These are phyloP conservation scores for Heterobasidion parviporum DNA, from an alignment of 1,284 basidiomycete species.

Conservation along the genomic window DNA sequence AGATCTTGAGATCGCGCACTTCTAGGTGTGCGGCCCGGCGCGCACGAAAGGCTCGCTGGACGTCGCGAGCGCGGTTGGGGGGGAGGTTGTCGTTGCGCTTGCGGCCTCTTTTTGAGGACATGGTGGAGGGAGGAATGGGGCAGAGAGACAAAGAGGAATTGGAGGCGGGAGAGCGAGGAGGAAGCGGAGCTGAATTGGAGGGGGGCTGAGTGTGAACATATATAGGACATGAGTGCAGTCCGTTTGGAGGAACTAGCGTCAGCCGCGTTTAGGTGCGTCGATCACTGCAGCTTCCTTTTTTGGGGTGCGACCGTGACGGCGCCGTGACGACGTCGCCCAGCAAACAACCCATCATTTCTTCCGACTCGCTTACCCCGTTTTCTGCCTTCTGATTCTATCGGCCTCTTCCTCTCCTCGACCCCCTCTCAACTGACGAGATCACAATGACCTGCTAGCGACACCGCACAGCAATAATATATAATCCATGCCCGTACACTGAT, in stretches of 20 bases:
- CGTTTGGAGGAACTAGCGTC: slow-evolving; percentile 5
- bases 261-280: slow-evolving; percentile 12
- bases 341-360: background rate
- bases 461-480: background rate
- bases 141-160: slow-evolving; percentile 13
- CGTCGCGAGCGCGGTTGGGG: slow-evolving; percentile 86
- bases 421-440: background rate
- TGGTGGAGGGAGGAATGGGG: slow-evolving; percentile 20
- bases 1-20: slow-evolving; percentile 31
- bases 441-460: background rate
- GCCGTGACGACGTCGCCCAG: background rate
- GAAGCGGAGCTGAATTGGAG: slow-evolving; percentile 7
- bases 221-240: background rate
- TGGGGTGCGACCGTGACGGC: background rate
- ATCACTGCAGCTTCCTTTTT: slow-evolving; percentile 3
- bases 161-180: slow-evolving; percentile 12
- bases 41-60: slow-evolving; percentile 86
- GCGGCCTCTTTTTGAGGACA: slow-evolving; percentile 83
- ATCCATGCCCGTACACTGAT: no score
- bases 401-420: background rate
- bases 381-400: background rate
- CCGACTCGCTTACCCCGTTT: background rate
- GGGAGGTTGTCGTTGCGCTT: slow-evolving; percentile 90
- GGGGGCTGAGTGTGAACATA: background rate
- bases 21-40: slow-evolving; percentile 84